phyloP scores from a whole-genome alignment of 176 grass and related monocot genomes.

The Carex littledalei region DNA sequence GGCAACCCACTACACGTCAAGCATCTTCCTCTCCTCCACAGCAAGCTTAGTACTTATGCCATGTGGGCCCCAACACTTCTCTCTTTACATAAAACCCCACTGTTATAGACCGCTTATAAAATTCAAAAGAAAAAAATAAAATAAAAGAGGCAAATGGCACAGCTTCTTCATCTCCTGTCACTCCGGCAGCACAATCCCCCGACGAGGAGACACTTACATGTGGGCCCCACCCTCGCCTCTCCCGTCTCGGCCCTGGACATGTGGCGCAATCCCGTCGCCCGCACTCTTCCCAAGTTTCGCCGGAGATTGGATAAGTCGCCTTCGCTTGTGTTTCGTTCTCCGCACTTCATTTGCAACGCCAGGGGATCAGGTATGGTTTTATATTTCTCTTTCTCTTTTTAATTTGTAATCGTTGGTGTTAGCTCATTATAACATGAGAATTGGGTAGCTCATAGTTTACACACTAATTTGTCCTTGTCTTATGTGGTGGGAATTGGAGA shows the following conservation, averaged over 20 bases:
- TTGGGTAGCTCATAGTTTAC: neutral
- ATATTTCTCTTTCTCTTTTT: neutral
- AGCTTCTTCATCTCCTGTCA: conserved; percentile 28
- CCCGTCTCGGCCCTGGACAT: neutral
- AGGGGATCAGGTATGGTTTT: neutral
- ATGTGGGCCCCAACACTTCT: neutral
- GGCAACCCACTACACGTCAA: neutral
- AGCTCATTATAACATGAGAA: neutral
- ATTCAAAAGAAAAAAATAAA: neutral
- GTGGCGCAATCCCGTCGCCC: neutral
- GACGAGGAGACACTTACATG: neutral
- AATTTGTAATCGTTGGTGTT: neutral
- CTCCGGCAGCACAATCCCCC: neutral
- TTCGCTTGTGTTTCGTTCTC: neutral
- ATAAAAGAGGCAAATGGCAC: conserved; percentile 4
- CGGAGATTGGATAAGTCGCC: conserved; percentile 6
- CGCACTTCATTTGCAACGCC: neutral
- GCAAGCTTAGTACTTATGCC: conserved; percentile 8
- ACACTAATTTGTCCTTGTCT: neutral
- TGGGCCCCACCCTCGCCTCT: neutral
- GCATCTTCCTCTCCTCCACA: neutral
- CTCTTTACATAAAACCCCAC: conserved; percentile 18
- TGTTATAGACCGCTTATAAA: neutral
- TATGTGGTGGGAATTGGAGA: neutral
- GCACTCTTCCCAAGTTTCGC: neutral